Evolutionary conservation across 306 rosid species (phyloP), one percentile per base, ranked within the genome.

Genomic region (Cucurbita ficifolia): DNA sequence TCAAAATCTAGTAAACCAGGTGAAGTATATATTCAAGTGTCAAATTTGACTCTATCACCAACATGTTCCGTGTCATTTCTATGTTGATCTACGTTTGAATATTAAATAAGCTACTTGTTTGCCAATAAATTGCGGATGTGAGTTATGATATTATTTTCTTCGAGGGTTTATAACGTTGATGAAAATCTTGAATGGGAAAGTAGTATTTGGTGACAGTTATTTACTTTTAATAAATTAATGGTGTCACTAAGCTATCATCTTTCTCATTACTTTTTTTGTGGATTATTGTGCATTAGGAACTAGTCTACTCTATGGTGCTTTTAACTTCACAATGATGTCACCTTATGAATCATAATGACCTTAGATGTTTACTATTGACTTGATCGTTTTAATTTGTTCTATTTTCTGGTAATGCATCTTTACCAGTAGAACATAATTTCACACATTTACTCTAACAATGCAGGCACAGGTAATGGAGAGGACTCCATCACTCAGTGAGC

Each of bases 381-480:
- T 64, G 39, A 48, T 72, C 38, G 63, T 60, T 58, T 33, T 72
- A 40, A 3, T 60, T 48, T 45, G 55, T 78, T 73, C 48, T 8
- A 33, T 71, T 53, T 75, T 68, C 72, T 64, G 57, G 39, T 17
- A 22, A 58, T 51, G 54, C 78, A 60, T 67, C 17, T 80, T 62
- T 79, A 62, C 45, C 62, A n/a, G 18, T 68, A 14, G 19, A 78
- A 49, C 64, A 42, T 76, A 19, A 74, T 46, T 80, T 80, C 78
- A 84, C 82, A 59, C 75, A 50, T 76, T 53, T 75, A 65, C 78
- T 85, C 58, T 77, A 77, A 77, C 82, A 72, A 76, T 63, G 77
- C 89, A 90, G 98, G 97, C 97, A 73, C 80, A 81, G 71, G 48
- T 94, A 76, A 62, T 94, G 89, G 98, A 90, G 90, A 90, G 91